Base-by-base conservation (phyloP, 2,329 filamentous ascomycete genomes). In the Tricladium varicosporioides region DNA sequence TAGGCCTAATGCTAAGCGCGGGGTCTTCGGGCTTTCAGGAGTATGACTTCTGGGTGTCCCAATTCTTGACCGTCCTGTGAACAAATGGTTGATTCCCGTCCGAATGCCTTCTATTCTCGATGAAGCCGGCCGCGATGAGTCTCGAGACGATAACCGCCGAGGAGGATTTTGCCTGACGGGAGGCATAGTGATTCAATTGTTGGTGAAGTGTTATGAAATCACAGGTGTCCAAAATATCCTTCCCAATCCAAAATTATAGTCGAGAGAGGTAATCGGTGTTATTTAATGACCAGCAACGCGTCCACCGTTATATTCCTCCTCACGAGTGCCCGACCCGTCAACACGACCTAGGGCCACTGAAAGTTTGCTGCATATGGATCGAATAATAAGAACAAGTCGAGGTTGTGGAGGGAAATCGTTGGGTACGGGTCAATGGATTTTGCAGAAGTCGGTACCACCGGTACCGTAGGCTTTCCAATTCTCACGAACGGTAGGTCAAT, bases 21-120 rank as follows among this genome's bases (percentile, higher is more conserved):
- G 76, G 1, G 77, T 75, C 64, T 83, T 83, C 33, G 79, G 78
- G 16, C 74, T 78, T 68, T 69, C 46, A 46, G 63, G 63, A 2
- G 56, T 47, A 46, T 40, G 45, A 53, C 48, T 63, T 54, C 59
- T 62, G 15, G 53, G 47, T 27, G 54, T 48, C 19, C 61, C 62
- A 53, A 67, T 60, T 44, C 53, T 66, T 15, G 67, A 68, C 36
- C 63, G 60, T 18, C 68, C 67, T 7, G 59, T 57, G 57, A 71
- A 68, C 22, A 68, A 43, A 5, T 62, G 55, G 47, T 68, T 64
- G 46, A 70, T 43, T 27, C 63, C 62, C 13, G 33, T 55, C 42
- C 66, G 59, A 40, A 65, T 57, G 56, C 57, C 63, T 32, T 65
- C 60, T n/a, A 66, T 32, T 45, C 61, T 67, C 50, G 64, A 59